phyloP scores from a whole-genome alignment of 2,329 filamentous ascomycete genomes.

The Colletotrichum aenigma region DNA sequence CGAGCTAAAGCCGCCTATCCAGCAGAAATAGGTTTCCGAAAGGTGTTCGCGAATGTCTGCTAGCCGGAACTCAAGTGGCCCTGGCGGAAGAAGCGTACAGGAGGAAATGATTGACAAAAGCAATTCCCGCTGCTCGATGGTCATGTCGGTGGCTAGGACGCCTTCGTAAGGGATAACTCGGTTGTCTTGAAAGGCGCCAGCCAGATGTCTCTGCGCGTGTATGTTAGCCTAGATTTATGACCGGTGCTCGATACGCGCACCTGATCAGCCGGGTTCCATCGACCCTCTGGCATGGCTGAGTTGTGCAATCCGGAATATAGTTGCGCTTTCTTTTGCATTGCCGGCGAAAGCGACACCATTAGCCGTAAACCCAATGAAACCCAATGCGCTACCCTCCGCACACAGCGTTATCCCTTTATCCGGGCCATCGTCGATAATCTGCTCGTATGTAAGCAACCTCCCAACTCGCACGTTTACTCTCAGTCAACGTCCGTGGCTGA shows the following conservation, averaged over 20 bases:
- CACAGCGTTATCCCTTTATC: not conserved
- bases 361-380: too few relatives aligned
- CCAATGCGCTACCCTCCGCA: not conserved
- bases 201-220: not conserved
- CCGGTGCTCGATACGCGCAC: not conserved
- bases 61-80: not conserved
- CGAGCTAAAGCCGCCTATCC: not conserved
- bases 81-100: not conserved
- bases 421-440: not conserved
- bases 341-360: not conserved
- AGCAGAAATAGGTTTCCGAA: not conserved
- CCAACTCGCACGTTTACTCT: not conserved
- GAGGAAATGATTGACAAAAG: not conserved
- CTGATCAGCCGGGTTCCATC: not conserved
- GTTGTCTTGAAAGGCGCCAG: not conserved
- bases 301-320: not conserved
- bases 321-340: not conserved
- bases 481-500: accelerated
- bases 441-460: not conserved
- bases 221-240: not conserved
- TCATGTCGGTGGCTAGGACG: not conserved
- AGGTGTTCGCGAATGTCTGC: not conserved
- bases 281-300: not conserved
- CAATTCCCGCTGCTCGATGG: not conserved
- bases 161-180: not conserved